Evolutionary conservation across 768 basidiomycete species (phyloP).

Genomic region (Agaricus sinodeliciosus): DNA sequence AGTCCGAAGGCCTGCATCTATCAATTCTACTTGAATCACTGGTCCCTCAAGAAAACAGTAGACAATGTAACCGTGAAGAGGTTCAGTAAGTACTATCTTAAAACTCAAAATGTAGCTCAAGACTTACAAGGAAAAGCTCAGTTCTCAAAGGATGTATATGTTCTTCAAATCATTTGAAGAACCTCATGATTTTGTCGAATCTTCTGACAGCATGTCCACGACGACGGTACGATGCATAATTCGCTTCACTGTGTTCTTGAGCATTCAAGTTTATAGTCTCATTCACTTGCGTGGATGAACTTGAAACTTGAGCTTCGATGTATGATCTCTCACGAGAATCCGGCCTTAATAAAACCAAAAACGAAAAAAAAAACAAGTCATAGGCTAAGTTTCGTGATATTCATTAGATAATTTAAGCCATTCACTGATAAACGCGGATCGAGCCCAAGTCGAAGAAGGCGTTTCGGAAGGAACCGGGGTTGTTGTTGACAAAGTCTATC

Average conservation of each 20-base stretch:
- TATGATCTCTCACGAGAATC: background rate
- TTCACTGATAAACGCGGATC: slow-evolving; percentile 32
- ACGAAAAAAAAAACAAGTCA: background rate
- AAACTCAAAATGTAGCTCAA: too few relatives aligned
- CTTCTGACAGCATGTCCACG: background rate
- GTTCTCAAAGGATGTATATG: too few relatives aligned
- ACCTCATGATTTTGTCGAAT: too few relatives aligned
- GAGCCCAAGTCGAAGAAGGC: slow-evolving; percentile 67
- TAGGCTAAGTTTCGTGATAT: background rate
- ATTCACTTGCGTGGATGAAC: background rate
- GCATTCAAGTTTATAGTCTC: background rate
- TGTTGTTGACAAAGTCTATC: slow-evolving; percentile 53
- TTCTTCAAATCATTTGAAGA: too few relatives aligned
- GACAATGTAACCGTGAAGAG: too few relatives aligned
- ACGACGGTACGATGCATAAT: background rate
- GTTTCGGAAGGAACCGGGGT: slow-evolving; percentile 53
- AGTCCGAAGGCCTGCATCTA: too few relatives aligned
- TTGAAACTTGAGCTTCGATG: background rate
- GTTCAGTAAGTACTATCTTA: too few relatives aligned
- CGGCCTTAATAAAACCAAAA: background rate
- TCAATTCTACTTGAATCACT: too few relatives aligned
- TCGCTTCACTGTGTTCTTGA: background rate
- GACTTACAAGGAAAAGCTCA: too few relatives aligned
- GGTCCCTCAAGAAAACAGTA: too few relatives aligned
- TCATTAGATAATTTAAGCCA: background rate